phyloP scores from a whole-genome alignment of 495 filamentous ascomycete genomes.

The Durotheca rogersii region DNA sequence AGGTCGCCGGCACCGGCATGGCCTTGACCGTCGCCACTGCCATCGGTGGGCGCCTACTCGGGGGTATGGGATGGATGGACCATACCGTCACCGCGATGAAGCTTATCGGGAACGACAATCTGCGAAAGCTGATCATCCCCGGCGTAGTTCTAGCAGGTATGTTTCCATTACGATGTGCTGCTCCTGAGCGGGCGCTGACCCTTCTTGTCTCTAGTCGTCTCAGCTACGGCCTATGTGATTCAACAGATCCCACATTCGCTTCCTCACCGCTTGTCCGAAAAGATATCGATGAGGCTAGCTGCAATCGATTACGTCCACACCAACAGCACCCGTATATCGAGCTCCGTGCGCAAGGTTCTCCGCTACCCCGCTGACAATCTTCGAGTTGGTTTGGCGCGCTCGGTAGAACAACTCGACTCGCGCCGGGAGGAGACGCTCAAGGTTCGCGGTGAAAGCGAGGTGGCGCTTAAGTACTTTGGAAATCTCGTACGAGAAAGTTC shows the following conservation, averaged over 20 bases:
- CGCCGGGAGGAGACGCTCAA: conserved; percentile 79
- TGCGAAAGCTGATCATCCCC: conserved; percentile 79
- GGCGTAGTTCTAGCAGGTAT: conserved; percentile 74
- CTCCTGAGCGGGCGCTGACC: conserved; percentile 38
- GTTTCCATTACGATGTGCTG: conserved; percentile 34
- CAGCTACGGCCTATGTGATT: conserved; percentile 76
- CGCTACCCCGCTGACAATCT: conserved; percentile 81
- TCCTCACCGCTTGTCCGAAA: conserved; percentile 79
- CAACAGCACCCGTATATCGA: conserved; percentile 79
- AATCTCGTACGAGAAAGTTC: conserved; percentile 78
- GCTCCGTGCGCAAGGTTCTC: conserved; percentile 82
- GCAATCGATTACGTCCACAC: conserved; percentile 88
- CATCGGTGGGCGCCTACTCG: conserved; percentile 74
- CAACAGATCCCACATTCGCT: conserved; percentile 84
- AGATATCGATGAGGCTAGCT: conserved; percentile 75
- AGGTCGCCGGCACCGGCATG: conserved; percentile 87
- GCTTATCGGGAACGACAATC: conserved; percentile 78
- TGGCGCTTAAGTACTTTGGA: conserved; percentile 80
- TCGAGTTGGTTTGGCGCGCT: conserved; percentile 72
- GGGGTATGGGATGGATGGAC: conserved; percentile 86
- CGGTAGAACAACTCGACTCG: conserved; percentile 74
- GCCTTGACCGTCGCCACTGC: conserved; percentile 90
- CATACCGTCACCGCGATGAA: conserved; percentile 76
- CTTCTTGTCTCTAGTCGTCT: conserved; percentile 52
- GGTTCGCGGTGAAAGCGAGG: conserved; percentile 69